Percentiles rank a stretch among this genome's conserved stretches.
Evolutionary conservation across 352 stramenopile species (phyloP).

Genomic region (Pelagophyceae sp.): DNA sequence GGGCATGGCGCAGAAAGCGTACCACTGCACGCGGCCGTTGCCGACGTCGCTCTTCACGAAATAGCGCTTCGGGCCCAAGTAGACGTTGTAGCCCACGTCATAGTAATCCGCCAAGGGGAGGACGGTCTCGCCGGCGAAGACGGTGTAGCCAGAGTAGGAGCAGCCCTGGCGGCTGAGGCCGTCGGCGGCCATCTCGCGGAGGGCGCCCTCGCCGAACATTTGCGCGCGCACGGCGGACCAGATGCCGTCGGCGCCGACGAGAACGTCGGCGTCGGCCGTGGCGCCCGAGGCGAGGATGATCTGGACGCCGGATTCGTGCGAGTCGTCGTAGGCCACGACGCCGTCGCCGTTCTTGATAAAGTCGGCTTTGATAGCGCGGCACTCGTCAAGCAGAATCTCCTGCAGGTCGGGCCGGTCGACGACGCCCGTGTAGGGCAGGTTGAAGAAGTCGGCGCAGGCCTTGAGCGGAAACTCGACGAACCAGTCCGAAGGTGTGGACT

Average conservation of each 20-base stretch:
- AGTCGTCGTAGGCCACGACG: conserved; percentile 34
- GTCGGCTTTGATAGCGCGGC: conserved; percentile 52
- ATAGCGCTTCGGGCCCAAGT: conserved; percentile 67
- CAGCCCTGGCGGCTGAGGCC: conserved; percentile 50
- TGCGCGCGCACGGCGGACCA: conserved; percentile 62
- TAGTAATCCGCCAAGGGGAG: conserved; percentile 59
- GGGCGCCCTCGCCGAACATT: conserved; percentile 64
- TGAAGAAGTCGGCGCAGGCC: conserved; percentile 48
- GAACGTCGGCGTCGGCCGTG: conserved; percentile 48
- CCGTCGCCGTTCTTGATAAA: conserved; percentile 63
- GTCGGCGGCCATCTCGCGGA: conserved; percentile 38
- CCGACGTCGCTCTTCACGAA: conserved; percentile 72
- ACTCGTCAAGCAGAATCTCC: conserved; percentile 65
- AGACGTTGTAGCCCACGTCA: conserved; percentile 68
- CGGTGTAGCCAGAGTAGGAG: conserved; percentile 68
- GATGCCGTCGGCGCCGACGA: conserved; percentile 69
- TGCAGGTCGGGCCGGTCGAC: conserved; percentile 69
- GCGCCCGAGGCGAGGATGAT: conserved; percentile 43
- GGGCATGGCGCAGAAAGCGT: conserved; percentile 65
- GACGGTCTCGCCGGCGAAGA: conserved; percentile 61
- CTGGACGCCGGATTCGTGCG: conserved; percentile 36
- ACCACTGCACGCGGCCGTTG: conserved; percentile 67
- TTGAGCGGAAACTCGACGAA: conserved; percentile 69
- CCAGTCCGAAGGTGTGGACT: conserved; percentile 52
- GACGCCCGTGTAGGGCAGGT: conserved; percentile 64